These are phyloP conservation scores for Rhododendron vialii DNA, from an alignment of 148 eudicot species.

Conservation along the genomic window DNA sequence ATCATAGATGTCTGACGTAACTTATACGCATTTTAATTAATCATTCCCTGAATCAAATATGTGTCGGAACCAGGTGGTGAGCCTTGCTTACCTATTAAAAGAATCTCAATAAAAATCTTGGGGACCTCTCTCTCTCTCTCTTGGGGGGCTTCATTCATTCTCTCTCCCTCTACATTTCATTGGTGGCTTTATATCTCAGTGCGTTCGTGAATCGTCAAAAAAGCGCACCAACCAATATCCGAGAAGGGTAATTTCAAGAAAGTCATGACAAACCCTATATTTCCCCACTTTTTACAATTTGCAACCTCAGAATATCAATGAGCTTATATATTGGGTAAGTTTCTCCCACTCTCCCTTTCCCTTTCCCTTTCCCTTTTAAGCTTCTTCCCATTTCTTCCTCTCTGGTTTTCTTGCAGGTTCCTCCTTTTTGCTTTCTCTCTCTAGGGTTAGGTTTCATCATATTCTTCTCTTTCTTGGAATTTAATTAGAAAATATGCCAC, in stretches of 20 bases:
- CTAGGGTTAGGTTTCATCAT: slow-evolving; percentile 2
- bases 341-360: neutral
- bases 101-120: slow-evolving; percentile 1
- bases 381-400: neutral
- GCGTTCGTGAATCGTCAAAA: neutral
- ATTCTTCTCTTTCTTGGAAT: neutral
- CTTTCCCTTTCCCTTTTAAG: neutral
- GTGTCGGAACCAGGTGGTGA: no score
- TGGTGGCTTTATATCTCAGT: slow-evolving; percentile 11
- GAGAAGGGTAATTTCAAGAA: neutral
- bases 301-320: neutral
- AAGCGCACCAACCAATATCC: neutral
- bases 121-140: neutral
- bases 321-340: slow-evolving; percentile 3
- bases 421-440: neutral
- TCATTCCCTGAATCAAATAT: no score
- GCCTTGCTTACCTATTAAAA: neutral
- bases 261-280: neutral
- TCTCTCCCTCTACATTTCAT: slow-evolving; percentile 13
- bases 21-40: no score
- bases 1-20: fast-evolving
- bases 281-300: neutral
- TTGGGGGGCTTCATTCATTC: neutral
- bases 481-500: neutral
- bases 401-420: neutral